Percentiles rank a stretch among this genome's conserved stretches.
These are phyloP conservation scores for Penicillium cinerascens DNA, from an alignment of 495 filamentous ascomycete genomes.

Conservation along the genomic window DNA sequence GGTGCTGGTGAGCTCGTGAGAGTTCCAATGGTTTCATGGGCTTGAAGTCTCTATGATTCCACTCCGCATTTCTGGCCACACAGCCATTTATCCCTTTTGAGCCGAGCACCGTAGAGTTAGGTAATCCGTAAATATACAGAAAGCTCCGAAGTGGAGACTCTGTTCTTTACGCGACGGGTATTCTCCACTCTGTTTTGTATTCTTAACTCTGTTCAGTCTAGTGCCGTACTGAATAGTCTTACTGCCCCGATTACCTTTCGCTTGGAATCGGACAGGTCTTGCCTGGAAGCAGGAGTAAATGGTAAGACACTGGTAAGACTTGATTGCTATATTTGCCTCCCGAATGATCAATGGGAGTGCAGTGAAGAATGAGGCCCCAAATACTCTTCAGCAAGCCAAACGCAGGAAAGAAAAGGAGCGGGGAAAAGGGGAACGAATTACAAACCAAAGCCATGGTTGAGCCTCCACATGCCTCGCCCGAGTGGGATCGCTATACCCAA, in stretches of 20 bases:
- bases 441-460: conserved; percentile 25
- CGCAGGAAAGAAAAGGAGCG: conserved; percentile 23
- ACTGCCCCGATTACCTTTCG: conserved; percentile 13
- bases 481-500: conserved; percentile 12
- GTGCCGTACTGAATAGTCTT: conserved; percentile 20
- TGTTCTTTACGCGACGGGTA: conserved; percentile 25
- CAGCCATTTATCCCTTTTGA: conserved; percentile 20
- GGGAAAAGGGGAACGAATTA: conserved; percentile 20
- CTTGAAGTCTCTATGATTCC: background rate
- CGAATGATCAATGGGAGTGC: background rate
- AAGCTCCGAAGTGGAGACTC: conserved; percentile 17
- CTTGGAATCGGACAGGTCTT: conserved; percentile 8
- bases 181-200: conserved; percentile 20
- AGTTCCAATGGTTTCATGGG: background rate
- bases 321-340: background rate
- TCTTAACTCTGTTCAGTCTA: conserved; percentile 19
- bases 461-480: conserved; percentile 20
- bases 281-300: background rate
- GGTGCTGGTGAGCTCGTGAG: background rate
- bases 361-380: background rate
- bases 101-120: background rate
- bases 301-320: background rate
- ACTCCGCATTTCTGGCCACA: background rate
- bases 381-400: background rate
- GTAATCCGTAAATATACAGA: conserved; percentile 2